Conservation (phyloP, 257 asterid species). For the Jacaranda copaia region DNA sequence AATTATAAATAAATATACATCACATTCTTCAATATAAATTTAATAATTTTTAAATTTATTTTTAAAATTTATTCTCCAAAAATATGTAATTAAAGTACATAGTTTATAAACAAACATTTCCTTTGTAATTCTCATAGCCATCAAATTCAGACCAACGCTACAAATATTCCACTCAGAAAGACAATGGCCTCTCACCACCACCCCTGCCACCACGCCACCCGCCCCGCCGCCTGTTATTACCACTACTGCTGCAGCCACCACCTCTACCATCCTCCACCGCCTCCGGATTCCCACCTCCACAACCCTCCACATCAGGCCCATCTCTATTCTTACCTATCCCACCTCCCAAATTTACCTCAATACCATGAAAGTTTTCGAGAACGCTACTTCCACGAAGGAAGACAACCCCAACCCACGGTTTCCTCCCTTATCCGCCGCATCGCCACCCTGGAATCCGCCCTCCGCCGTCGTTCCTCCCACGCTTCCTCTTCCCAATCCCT, state of each 20-base stretch:
- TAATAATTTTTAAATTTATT: too few species aligned
- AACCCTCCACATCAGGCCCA: conserved; percentile 42
- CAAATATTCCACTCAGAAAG: conserved; percentile 35
- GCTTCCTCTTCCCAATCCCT: conserved; percentile 63
- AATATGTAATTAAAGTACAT: too few species aligned
- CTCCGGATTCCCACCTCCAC: conserved; percentile 49
- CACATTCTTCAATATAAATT: too few species aligned
- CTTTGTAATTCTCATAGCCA: too few species aligned
- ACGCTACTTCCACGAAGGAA: conserved; percentile 35
- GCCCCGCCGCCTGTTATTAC: conserved; percentile 34
- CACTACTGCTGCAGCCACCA: conserved; percentile 42
- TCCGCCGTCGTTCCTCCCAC: conserved; percentile 51
- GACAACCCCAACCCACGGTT: conserved; percentile 42
- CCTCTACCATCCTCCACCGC: conserved; percentile 44
- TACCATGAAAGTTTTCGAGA: conserved; percentile 32
- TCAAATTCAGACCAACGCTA: conserved; percentile 9
- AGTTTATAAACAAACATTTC: too few species aligned
- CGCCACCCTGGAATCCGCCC: conserved; percentile 70
- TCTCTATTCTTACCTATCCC: conserved; percentile 38
- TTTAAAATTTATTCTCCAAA: too few species aligned
- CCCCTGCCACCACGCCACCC: conserved; percentile 34
- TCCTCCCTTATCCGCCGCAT: conserved; percentile 81
- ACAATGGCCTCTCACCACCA: conserved; percentile 67
- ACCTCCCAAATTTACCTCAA: conserved; percentile 31
- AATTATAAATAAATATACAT: too few species aligned